A percentile compares a stretch with the other conserved stretches of the same genome.
phyloP scores from a whole-genome alignment of 805 yeast species.

The Nakazawaea wickerhamii region DNA sequence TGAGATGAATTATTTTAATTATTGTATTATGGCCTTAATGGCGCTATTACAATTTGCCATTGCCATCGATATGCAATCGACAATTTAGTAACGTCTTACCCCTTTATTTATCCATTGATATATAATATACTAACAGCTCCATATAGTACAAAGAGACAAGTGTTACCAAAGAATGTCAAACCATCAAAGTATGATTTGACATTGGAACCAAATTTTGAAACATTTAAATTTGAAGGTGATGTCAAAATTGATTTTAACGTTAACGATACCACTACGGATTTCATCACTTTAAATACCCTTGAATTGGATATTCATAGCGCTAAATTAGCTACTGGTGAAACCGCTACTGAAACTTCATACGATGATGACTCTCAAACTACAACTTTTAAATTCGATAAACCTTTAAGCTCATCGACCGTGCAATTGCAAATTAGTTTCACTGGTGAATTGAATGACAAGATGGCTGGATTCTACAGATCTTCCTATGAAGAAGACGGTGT shows the following conservation, averaged over 20 bases:
- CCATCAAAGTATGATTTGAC: conserved; percentile 68
- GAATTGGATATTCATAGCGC: conserved; percentile 61
- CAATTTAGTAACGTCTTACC: no score
- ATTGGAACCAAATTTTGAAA: conserved; percentile 54
- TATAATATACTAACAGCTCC: neutral
- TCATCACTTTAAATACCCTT: conserved; percentile 51
- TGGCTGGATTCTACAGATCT: conserved; percentile 81
- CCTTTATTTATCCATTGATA: neutral
- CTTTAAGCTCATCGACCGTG: conserved; percentile 19
- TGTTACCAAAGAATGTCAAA: conserved; percentile 61
- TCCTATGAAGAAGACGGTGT: conserved; percentile 56
- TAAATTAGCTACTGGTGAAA: conserved; percentile 24
- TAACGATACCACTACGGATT: conserved; percentile 35
- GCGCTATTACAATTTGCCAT: no score
- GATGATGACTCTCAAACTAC: conserved; percentile 35
- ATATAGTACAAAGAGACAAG: conserved; percentile 17
- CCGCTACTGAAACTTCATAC: conserved; percentile 21
- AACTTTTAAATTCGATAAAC: conserved; percentile 13
- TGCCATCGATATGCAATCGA: no score
- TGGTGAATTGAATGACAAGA: conserved; percentile 66
- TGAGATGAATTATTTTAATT: no score
- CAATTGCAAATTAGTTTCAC: conserved; percentile 45
- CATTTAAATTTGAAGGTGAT: conserved; percentile 54
- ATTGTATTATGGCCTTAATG: no score
- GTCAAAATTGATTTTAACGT: conserved; percentile 51